Evolutionary conservation across 257 asterid species (phyloP), one percentile per base, ranked within the genome.

Genomic region (Eucommia ulmoides): DNA sequence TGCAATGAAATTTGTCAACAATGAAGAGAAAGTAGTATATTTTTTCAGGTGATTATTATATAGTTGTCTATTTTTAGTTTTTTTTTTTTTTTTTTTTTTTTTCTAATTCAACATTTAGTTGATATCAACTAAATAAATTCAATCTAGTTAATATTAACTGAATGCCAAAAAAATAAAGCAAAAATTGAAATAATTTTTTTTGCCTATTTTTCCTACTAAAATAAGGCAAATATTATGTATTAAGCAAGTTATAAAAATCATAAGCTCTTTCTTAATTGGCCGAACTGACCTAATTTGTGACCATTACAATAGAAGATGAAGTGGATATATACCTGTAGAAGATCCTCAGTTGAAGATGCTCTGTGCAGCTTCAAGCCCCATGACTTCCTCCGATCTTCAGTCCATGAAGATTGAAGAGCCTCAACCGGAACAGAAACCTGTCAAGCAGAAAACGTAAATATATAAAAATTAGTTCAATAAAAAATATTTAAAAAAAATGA

Each of bases 351-450:
- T 16, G 85, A 77, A 29, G 82, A 77, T 23, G 81, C 64, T 50
- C 49, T 74, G 45, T 77, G 87, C 64, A 91, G 72, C 75, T 68
- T 83, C 19, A 67, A 41, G 48, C 89, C 97, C 97, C 97, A 91
- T 15, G 67, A 56, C 56, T 63, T 68, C 69, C 99, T 70, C 29
- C 49, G 29, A 38, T 83, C 94, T 68, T 77, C 94, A 9, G 83
- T 70, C 99, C 99, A 91, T 54, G 78, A 75, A 60, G 83, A 69
- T 65, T 70, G 78, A 66, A 91, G 81, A 48, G 93, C 94, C 60
- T 83, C 88, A 11, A 61, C 19, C 18, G 95, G 97, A 69, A 86
- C 72, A 70, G 72, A 80, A 50, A 72, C 93, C 99, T 91, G 83
- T 29, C 57, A 15, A 20, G 2, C 2, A 16, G 15, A 14, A 45